phyloP scores from a whole-genome alignment of 495 filamentous ascomycete species.

The Aspergillus cristatus region DNA sequence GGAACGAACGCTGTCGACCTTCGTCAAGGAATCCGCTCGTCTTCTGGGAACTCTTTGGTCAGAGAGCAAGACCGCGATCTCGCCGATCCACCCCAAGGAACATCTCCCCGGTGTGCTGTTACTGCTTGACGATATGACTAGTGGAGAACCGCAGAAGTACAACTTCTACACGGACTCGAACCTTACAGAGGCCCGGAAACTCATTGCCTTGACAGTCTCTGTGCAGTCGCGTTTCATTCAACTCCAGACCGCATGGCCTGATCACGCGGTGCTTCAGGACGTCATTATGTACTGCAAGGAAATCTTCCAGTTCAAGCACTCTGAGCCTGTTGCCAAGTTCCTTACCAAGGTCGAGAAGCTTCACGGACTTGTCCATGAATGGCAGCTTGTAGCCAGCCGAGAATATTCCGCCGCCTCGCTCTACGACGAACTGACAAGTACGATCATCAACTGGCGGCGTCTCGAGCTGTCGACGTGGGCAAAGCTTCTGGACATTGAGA shows the following conservation, averaged over 20 bases:
- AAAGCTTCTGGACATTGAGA: conserved; percentile 77
- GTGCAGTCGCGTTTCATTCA: conserved; percentile 60
- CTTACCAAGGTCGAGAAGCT: conserved; percentile 78
- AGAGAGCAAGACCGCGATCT: conserved; percentile 18
- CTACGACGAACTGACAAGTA: conserved; percentile 64
- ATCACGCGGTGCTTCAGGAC: conserved; percentile 66
- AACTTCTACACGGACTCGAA: conserved; percentile 88
- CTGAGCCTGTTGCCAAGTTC: conserved; percentile 78
- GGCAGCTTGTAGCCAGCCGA: conserved; percentile 82
- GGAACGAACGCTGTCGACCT: conserved; percentile 19
- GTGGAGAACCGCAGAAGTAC: conserved; percentile 40
- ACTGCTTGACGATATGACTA: conserved; percentile 50
- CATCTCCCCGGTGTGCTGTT: conserved; percentile 60
- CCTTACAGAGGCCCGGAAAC: conserved; percentile 57
- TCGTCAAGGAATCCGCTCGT: conserved; percentile 31
- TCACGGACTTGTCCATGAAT: conserved; percentile 74
- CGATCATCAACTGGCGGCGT: conserved; percentile 78
- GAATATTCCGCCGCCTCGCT: conserved; percentile 58
- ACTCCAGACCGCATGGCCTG: conserved; percentile 60
- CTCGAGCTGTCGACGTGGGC: conserved; percentile 90
- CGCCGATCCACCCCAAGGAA: conserved; percentile 32
- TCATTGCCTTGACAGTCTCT: conserved; percentile 55
- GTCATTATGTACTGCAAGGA: conserved; percentile 65
- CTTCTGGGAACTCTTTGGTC: conserved; percentile 33
- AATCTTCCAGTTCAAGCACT: conserved; percentile 61